Evolutionary conservation across 169 alveolate genomes (phyloP).

Genomic region (Theileria parva): DNA sequence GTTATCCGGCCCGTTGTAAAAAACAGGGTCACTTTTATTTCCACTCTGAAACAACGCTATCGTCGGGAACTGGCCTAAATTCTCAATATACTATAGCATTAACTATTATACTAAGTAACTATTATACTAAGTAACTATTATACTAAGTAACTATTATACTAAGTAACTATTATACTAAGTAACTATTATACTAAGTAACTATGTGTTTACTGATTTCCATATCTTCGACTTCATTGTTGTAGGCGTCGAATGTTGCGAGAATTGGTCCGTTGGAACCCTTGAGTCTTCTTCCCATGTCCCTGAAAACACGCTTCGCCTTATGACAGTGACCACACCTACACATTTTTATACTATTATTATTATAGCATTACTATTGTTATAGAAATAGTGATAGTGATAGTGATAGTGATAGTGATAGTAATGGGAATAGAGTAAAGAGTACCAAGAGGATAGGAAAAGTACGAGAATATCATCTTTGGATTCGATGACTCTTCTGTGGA

Average conservation of each 20-base stretch:
- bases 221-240: slow-evolving; percentile 64
- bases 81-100: no score
- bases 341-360: neutral
- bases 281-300: slow-evolving; percentile 58
- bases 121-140: no score
- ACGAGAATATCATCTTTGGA: slow-evolving; percentile 50
- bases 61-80: slow-evolving; percentile 34
- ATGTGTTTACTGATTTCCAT: slow-evolving; percentile 33
- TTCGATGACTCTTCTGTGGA: slow-evolving; percentile 55
- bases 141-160: no score
- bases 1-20: slow-evolving; percentile 16
- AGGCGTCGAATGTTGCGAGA: slow-evolving; percentile 62
- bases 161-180: no score
- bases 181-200: neutral
- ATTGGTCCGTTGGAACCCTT: slow-evolving; percentile 15
- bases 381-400: no score
- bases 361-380: no score
- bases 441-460: slow-evolving; percentile 61
- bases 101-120: no score
- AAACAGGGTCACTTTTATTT: slow-evolving; percentile 43
- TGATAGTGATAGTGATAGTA: no score
- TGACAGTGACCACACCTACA: slow-evolving; percentile 69
- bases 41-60: slow-evolving; percentile 51
- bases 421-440: neutral
- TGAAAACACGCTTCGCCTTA: slow-evolving; percentile 50